Base-by-base conservation (phyloP, 176 grass and related monocot genomes). In the Eragrostis curvula region DNA sequence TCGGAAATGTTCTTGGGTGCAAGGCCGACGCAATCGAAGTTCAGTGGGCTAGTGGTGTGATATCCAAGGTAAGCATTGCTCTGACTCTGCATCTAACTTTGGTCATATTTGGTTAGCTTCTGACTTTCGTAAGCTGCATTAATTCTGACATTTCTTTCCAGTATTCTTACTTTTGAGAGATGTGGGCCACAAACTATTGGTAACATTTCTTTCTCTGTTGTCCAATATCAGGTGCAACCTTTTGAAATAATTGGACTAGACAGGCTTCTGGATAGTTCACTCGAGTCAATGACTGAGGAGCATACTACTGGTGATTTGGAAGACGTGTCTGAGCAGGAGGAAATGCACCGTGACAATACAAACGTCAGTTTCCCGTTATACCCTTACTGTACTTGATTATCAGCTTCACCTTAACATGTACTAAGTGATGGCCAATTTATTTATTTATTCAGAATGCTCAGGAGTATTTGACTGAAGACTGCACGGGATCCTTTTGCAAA, bases 211-310 rank as follows among this genome's bases (percentile, higher is more conserved):
- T 55, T 79, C 11, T 84, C 14, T 56, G 11, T 69, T 80, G 3
- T 77, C 73, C 75, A 66, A 79, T 85, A 79, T 59, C 82, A 99
- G 96, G 93, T 91, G 74, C 87, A 86, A 17, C 89, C 86, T 88
- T 82, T 82, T 70, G 96, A 99, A 93, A 94, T 99, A 87, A 86
- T 87, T 83, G 93, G 91, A 72, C 70, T 96, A 71, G 91, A 99
- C 60, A 91, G 66, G 45, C 51, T 96, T 84, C 86, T 91, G 70
- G 86, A 93, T 72, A 75, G 73, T 73, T 82, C 73, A 14, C 43
- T 88, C 44, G 88, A 61, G 77, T 79, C 79, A 29, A 43, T 80
- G 53, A 80, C 62, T 60, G 87, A 86, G 66, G 92, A 87, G 41
- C 65, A 79, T 69, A 78, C 67, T 39, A 20, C 59, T 74, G 66